phyloP scores from a whole-genome alignment of 2,329 filamentous ascomycete species.

The Parascedosporium putredinis region DNA sequence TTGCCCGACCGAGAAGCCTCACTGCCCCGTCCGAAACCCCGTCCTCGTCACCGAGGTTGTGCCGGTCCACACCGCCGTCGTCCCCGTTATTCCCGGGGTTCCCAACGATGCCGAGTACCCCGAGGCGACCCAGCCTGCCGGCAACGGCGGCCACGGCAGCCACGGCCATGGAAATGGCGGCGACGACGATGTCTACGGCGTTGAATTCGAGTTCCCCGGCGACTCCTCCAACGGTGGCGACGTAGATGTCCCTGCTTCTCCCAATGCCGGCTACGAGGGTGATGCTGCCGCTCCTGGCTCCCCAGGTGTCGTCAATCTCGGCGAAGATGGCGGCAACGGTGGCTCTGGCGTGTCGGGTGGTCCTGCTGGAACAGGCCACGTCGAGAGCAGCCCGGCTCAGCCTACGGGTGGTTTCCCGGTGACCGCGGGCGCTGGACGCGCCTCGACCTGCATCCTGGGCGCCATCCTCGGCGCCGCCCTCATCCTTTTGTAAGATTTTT shows the following conservation, averaged over 20 bases:
- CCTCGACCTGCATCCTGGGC: slow-evolving; percentile 1
- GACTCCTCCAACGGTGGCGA: background rate
- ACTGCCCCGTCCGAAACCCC: slow-evolving; percentile 26
- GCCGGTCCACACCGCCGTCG: slow-evolving; percentile 34
- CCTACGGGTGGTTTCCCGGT: slow-evolving; percentile 5
- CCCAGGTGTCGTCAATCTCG: no score
- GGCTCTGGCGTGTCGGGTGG: slow-evolving; percentile 2
- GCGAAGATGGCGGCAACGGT: background rate
- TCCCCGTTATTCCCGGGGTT: slow-evolving; percentile 26
- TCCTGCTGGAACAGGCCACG: background rate
- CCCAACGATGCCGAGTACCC: slow-evolving; percentile 4
- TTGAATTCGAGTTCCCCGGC: slow-evolving; percentile 8
- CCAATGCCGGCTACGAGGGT: slow-evolving; percentile 14
- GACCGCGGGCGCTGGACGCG: slow-evolving; percentile 4
- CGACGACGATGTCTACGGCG: background rate
- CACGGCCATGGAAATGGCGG: background rate
- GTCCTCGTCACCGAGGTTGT: slow-evolving; percentile 29
- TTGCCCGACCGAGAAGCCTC: slow-evolving; percentile 33
- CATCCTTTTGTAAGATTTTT: background rate
- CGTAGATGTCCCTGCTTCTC: background rate
- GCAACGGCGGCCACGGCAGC: background rate
- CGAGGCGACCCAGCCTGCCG: background rate
- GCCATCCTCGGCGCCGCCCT: background rate
- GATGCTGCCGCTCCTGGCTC: slow-evolving; percentile 33
- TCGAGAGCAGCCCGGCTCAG: slow-evolving; percentile 1